Evolutionary conservation across 2,329 filamentous ascomycete genomes (phyloP).

Genomic region (Chrysosporium keratinophilum): DNA sequence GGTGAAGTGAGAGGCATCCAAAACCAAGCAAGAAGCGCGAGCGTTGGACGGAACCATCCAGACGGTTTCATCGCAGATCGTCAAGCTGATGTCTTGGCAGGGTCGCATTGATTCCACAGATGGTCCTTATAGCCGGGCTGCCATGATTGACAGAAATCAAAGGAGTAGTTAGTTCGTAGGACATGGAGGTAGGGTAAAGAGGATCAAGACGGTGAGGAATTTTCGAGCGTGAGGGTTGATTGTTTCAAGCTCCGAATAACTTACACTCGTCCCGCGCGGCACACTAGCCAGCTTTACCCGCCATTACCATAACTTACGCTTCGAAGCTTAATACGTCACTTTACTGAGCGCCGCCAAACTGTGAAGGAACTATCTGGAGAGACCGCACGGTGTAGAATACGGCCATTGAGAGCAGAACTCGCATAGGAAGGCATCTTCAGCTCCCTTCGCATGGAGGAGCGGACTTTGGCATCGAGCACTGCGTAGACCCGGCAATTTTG

Average conservation of each 20-base stretch:
- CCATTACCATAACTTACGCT: constrained; percentile 4
- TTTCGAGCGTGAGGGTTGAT: background rate
- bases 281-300: constrained; percentile 10
- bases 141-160: background rate
- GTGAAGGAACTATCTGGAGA: background rate
- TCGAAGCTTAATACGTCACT: constrained; percentile 1
- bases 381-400: background rate
- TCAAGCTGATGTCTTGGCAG: background rate
- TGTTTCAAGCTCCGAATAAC: background rate
- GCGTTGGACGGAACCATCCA: background rate
- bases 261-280: constrained; percentile 6
- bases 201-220: background rate
- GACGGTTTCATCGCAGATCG: background rate
- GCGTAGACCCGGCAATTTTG: too few relatives aligned
- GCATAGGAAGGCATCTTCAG: background rate
- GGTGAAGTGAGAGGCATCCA: background rate
- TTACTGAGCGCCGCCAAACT: background rate
- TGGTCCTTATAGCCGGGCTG: background rate
- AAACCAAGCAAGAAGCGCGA: background rate
- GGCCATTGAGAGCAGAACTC: background rate
- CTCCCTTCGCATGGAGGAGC: too few relatives aligned
- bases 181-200: background rate
- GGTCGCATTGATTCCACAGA: background rate
- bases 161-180: background rate
- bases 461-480: too few relatives aligned